A percentile compares a stretch with the other conserved stretches of the same genome.
Conservation (phyloP, 371 early-diverging fungal species). For the Nematocida parisii region DNA sequence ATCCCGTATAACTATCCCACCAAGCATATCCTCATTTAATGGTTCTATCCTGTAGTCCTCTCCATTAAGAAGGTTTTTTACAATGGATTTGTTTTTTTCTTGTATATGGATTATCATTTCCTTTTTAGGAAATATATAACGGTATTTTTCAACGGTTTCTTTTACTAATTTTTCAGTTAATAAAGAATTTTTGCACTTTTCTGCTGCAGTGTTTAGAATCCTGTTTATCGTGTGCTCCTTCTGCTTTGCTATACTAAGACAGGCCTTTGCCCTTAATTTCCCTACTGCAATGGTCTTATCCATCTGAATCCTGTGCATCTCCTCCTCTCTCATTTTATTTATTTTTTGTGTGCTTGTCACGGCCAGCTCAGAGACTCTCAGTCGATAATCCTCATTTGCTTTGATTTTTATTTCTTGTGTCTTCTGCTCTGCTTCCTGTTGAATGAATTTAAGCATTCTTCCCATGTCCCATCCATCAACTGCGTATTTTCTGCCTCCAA, state of each 20-base stretch:
- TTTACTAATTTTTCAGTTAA: slow-evolving; percentile 46
- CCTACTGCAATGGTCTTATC: slow-evolving; percentile 56
- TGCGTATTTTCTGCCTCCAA: slow-evolving; percentile 48
- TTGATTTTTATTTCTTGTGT: slow-evolving; percentile 68
- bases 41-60: slow-evolving; percentile 35
- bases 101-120: slow-evolving; percentile 60
- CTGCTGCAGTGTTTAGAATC: slow-evolving; percentile 38
- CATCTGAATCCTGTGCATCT: slow-evolving; percentile 57
- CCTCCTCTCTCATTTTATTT: slow-evolving; percentile 54
- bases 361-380: slow-evolving; percentile 62
- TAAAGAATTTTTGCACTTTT: background rate
- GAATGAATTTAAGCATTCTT: slow-evolving; percentile 69
- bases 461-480: slow-evolving; percentile 66
- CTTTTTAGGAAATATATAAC: slow-evolving; percentile 47
- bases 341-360: slow-evolving; percentile 54
- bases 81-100: slow-evolving; percentile 50
- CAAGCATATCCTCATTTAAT: slow-evolving; percentile 56
- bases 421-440: slow-evolving; percentile 68
- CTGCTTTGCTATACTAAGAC: slow-evolving; percentile 31
- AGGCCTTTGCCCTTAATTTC: slow-evolving; percentile 55
- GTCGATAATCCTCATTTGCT: slow-evolving; percentile 66
- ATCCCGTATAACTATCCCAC: slow-evolving; percentile 65
- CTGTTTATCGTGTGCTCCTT: slow-evolving; percentile 59
- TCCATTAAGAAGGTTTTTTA: background rate
- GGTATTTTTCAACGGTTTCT: slow-evolving; percentile 54